Conservation (phyloP, 2,329 filamentous ascomycete species). For the Penicillium fuscoglaucum region DNA sequence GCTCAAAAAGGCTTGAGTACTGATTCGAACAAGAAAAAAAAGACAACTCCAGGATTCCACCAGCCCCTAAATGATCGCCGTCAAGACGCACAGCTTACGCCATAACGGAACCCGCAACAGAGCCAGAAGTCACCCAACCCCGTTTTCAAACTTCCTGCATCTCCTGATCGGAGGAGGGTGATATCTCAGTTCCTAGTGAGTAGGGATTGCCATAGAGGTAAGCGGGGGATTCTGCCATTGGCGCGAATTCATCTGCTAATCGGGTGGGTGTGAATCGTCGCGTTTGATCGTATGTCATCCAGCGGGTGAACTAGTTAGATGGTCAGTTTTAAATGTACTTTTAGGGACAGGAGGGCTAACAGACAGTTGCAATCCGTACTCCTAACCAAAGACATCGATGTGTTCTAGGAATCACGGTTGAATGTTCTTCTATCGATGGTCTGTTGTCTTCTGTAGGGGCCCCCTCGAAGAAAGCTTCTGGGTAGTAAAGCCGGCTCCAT, state of each 20-base stretch:
- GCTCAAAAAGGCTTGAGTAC: neutral
- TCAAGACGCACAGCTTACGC: neutral
- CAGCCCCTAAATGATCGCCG: neutral
- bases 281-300: constrained; percentile 40
- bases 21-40: neutral
- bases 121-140: constrained; percentile 5
- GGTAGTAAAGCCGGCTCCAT: constrained; percentile 53
- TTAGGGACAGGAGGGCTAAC: constrained; percentile 19
- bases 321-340: neutral
- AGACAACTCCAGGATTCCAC: neutral
- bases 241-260: constrained; percentile 27
- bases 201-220: constrained; percentile 12
- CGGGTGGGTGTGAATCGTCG: constrained; percentile 37
- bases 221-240: constrained; percentile 22
- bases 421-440: constrained; percentile 52
- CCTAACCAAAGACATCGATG: constrained; percentile 56
- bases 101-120: neutral
- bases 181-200: neutral
- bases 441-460: constrained; percentile 57
- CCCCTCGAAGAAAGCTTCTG: constrained; percentile 52
- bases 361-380: constrained; percentile 45
- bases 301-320: constrained; percentile 37
- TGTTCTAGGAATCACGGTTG: constrained; percentile 49
- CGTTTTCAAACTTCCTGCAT: constrained; percentile 9
- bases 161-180: constrained; percentile 1